Conservation (phyloP, 768 basidiomycete species). For the Serpula lacrymans region DNA sequence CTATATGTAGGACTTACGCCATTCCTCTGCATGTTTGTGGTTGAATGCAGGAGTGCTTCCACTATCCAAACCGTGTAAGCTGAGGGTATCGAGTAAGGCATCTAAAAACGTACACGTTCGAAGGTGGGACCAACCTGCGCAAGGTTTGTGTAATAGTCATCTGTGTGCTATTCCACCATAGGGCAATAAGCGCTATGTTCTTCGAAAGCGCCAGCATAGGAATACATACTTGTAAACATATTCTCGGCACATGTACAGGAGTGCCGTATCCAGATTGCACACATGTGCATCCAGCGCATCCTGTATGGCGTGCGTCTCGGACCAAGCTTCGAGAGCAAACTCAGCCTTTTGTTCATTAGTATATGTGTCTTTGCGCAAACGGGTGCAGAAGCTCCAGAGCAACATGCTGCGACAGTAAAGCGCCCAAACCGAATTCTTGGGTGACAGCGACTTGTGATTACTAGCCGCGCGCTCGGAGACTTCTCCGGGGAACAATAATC, state of each 20-base stretch:
- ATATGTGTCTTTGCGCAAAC: constrained; percentile 41
- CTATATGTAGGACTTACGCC: constrained; percentile 52
- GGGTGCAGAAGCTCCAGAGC: constrained; percentile 68
- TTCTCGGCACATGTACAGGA: constrained; percentile 66
- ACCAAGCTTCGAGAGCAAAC: constrained; percentile 57
- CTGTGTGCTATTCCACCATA: constrained; percentile 45
- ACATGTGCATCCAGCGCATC: constrained; percentile 63
- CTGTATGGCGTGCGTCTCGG: constrained; percentile 65
- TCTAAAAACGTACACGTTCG: constrained; percentile 11
- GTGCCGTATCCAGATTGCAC: constrained; percentile 66
- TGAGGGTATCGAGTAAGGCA: constrained; percentile 26
- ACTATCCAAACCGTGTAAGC: constrained; percentile 50
- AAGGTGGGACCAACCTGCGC: constrained; percentile 50
- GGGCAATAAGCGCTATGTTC: constrained; percentile 13
- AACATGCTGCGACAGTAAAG: constrained; percentile 81
- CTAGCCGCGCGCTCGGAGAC: constrained; percentile 47
- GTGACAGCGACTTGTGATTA: constrained; percentile 44
- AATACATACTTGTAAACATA: constrained; percentile 68
- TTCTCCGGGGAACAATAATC: constrained; percentile 76
- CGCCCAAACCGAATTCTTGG: constrained; percentile 80
- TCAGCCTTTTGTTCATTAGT: constrained; percentile 54
- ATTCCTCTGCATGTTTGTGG: constrained; percentile 70
- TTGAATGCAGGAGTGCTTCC: constrained; percentile 55
- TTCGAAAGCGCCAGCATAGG: too few relatives aligned
- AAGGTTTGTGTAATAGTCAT: constrained; percentile 62